These are phyloP conservation scores for Sextonia rubra DNA, from an alignment of 164 flowering plant species.

Conservation along the genomic window DNA sequence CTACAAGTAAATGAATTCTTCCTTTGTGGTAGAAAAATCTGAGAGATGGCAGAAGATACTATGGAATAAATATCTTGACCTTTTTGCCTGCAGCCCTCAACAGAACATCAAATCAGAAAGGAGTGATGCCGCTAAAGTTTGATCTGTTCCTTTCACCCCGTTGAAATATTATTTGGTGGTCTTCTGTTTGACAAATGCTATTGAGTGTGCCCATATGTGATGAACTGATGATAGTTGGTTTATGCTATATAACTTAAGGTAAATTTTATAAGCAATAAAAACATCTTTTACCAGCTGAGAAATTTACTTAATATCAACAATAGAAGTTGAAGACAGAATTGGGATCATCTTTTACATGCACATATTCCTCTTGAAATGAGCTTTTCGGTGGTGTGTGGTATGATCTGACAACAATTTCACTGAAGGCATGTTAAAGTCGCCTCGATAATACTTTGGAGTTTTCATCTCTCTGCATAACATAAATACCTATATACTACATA, in stretches of 20 bases:
- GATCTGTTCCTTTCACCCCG: constrained; percentile 14
- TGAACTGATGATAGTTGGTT: neutral
- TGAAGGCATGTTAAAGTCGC: neutral
- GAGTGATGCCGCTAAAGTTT: constrained; percentile 21
- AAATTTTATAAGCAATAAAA: constrained; percentile 34
- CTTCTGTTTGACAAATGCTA: neutral
- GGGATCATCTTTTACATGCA: constrained; percentile 9
- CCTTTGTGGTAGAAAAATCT: constrained; percentile 29
- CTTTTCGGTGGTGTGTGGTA: neutral
- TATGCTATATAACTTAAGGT: constrained; percentile 10
- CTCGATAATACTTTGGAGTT: too few relatives aligned
- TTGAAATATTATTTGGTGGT: neutral
- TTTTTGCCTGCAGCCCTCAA: constrained; percentile 21
- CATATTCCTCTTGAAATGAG: neutral
- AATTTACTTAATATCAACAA: constrained; percentile 17
- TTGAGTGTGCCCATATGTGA: neutral
- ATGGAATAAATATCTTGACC: constrained; percentile 19
- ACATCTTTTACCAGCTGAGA: constrained; percentile 29
- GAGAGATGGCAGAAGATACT: constrained; percentile 32
- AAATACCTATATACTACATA: neutral
- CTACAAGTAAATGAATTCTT: constrained; percentile 30
- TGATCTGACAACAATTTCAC: neutral
- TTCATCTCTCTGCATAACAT: neutral
- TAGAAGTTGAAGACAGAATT: constrained; percentile 13
- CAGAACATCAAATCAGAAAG: constrained; percentile 32